Evolutionary conservation across 2,329 filamentous ascomycete species (phyloP), one percentile per base, ranked within the genome.

Genomic region (Phyllosticta capitalensis): DNA sequence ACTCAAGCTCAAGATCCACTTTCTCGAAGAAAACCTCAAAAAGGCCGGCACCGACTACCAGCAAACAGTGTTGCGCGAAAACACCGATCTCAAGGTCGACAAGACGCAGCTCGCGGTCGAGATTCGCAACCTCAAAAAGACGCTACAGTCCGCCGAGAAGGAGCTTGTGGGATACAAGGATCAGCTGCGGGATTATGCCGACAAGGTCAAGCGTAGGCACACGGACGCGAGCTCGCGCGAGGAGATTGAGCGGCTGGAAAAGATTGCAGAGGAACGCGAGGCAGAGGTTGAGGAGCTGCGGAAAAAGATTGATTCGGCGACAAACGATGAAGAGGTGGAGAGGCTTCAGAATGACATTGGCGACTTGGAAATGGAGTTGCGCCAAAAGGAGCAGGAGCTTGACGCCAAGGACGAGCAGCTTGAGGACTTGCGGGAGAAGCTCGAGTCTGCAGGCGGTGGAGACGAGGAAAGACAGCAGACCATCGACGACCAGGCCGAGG

Each of bases 1-100:
- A 22, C 80, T 99, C 58, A 97, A 97, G 74, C 82, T 97, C 67
- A 96, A 96, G 74, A 96, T 97, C 57, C 91, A 97, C 73, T 99
- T 95, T 71, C 81, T 99, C 59, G 91, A 99, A 72, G 90, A 97
- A 66, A 89, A 90, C 14, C 76, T 99, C 55, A 84, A 87, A 57
- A 96, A 95, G 71, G 84, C 88, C 58, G 92, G 92, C 0, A 91
- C 90, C 7, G 90, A 92, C 59, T 94, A 92, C 77, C 95, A 92
- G 67, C 88, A 95, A 72, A 85, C 85, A 28, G 90, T 92, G 3
- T 78, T 99, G 26, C 90, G 89, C 70, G 94, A 99, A 74, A 99
- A 99, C 70, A 95, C 94, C 3, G 92, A 95, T 65, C 83, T 99
- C 58, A 97, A 97, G 73, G 91, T 96, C 61, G 88, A 94, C 74